Evolutionary conservation across 352 stramenopile genomes (phyloP).

Genomic region (Bremia lactucae): DNA sequence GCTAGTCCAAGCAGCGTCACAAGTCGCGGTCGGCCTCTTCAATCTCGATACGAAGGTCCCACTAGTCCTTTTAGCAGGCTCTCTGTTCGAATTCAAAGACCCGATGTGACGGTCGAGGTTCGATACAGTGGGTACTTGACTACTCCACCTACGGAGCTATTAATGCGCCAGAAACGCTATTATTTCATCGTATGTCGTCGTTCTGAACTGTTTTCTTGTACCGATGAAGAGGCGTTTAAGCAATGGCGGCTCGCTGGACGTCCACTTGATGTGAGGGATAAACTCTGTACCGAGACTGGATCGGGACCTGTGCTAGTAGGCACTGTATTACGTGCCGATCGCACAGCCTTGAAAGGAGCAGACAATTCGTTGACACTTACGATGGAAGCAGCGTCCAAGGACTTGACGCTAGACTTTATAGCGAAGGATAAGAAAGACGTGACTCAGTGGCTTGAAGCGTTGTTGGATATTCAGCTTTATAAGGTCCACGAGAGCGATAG

Average conservation of each 20-base stretch:
- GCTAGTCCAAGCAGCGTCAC: constrained; percentile 4
- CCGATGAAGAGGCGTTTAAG: constrained; percentile 53
- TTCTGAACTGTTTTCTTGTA: constrained; percentile 46
- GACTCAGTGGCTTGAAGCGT: constrained; percentile 39
- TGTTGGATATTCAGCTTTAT: constrained; percentile 49
- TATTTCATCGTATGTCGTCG: constrained; percentile 38
- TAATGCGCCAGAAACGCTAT: constrained; percentile 50
- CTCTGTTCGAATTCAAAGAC: constrained; percentile 8
- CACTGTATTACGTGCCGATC: constrained; percentile 42
- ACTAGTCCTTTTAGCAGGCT: constrained; percentile 12
- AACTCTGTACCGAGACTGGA: constrained; percentile 14
- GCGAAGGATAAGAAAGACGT: constrained; percentile 31
- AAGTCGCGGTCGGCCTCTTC: constrained; percentile 4
- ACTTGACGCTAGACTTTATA: constrained; percentile 29
- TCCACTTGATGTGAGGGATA: constrained; percentile 13
- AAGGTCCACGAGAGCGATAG: constrained; percentile 11
- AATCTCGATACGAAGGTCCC: constrained; percentile 10
- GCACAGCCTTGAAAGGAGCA: constrained; percentile 15
- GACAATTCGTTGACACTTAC: constrained; percentile 43
- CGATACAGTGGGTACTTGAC: constrained; percentile 35
- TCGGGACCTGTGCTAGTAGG: constrained; percentile 33
- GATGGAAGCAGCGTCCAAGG: constrained; percentile 32
- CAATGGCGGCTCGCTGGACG: constrained; percentile 44
- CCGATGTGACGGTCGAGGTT: constrained; percentile 24
- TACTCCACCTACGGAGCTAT: constrained; percentile 35